These are phyloP conservation scores for Alternaria alternata DNA, from an alignment of 2,329 filamentous ascomycete species.

Conservation along the genomic window DNA sequence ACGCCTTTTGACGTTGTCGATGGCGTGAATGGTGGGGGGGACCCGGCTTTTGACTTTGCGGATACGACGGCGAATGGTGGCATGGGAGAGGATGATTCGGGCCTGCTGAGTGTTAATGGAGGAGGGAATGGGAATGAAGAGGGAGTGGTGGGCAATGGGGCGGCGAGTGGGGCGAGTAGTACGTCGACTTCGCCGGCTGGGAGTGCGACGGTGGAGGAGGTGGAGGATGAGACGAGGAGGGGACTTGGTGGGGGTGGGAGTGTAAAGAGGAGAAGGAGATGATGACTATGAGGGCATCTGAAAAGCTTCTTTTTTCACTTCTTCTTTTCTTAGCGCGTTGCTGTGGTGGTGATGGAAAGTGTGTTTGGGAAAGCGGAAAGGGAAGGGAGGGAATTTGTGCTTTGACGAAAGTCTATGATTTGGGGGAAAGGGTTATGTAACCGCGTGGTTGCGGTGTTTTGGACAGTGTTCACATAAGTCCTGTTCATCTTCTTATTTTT, in stretches of 20 bases:
- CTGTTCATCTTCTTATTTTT: too few species aligned
- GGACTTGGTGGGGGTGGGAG: constrained; percentile 23
- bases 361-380: too few species aligned
- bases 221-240: constrained; percentile 42
- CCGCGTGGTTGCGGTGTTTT: too few species aligned
- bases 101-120: not conserved
- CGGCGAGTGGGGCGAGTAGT: constrained; percentile 50
- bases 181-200: constrained; percentile 28
- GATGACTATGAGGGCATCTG: too few species aligned
- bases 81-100: not conserved
- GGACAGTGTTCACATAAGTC: too few species aligned
- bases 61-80: constrained; percentile 13
- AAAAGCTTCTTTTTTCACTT: not conserved
- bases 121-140: not conserved
- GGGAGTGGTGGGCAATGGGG: not conserved
- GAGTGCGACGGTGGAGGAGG: constrained; percentile 45
- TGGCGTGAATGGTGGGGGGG: too few species aligned
- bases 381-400: too few species aligned
- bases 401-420: too few species aligned
- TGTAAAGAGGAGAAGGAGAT: constrained; percentile 44
- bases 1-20: not conserved
- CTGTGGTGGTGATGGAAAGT: not conserved
- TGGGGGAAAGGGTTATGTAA: too few species aligned
- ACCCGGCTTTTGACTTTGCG: not conserved
- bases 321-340: not conserved